phyloP scores from a whole-genome alignment of 2,329 filamentous ascomycete genomes.

The Cryphonectria radicalis region DNA sequence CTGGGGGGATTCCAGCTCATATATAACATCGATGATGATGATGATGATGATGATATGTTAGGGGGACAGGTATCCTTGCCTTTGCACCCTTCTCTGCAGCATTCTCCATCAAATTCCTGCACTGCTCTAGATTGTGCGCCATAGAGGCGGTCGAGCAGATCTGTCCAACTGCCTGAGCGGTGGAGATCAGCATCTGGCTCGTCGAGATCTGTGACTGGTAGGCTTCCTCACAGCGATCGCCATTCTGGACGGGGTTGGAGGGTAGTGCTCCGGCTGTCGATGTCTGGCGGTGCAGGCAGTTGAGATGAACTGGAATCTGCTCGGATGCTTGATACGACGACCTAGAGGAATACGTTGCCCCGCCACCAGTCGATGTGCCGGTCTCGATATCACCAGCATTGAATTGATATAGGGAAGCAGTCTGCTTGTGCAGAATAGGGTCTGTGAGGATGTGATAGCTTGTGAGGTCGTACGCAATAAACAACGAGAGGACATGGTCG shows the following conservation, averaged over 20 bases:
- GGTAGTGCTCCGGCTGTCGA: neutral
- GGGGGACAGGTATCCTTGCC: conserved; percentile 48
- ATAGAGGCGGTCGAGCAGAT: conserved; percentile 84
- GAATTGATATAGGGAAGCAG: neutral
- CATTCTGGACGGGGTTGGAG: conserved; percentile 1
- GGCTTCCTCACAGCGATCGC: conserved; percentile 4
- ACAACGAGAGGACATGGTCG: neutral
- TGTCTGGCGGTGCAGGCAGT: neutral
- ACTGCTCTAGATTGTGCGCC: conserved; percentile 79
- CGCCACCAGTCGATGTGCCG: neutral
- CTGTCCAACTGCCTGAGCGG: conserved; percentile 77
- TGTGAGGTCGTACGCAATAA: neutral
- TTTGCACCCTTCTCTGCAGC: conserved; percentile 79
- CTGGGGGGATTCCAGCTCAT: neutral
- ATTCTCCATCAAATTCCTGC: conserved; percentile 70
- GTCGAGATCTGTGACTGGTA: neutral
- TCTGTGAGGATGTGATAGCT: neutral
- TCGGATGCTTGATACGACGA: neutral
- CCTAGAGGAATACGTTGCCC: neutral
- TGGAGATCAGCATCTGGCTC: neutral
- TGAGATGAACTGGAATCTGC: conserved; percentile 1
- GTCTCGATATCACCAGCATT: neutral
- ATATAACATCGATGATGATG: neutral
- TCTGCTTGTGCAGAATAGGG: neutral
- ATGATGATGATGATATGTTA: neutral